Conservation (phyloP, 176 grass and related monocot genomes). For the Saccharum spontaneum region DNA sequence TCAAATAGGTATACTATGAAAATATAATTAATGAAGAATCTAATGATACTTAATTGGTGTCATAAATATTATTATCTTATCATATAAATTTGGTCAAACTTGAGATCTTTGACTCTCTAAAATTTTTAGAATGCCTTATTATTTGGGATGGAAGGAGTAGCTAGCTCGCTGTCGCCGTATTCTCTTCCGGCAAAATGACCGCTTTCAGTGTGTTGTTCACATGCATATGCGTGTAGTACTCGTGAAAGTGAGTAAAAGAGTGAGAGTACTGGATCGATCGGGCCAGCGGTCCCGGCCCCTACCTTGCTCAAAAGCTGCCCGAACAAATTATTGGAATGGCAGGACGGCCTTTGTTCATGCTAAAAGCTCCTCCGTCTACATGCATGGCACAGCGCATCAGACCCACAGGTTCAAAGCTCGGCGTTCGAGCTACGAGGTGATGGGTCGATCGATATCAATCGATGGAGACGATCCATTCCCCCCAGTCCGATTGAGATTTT, state of each 20-base stretch:
- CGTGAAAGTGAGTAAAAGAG: slow-evolving; percentile 30
- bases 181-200: neutral
- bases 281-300: slow-evolving; percentile 22
- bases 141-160: no score
- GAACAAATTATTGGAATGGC: slow-evolving; percentile 40
- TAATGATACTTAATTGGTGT: no score
- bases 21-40: no score
- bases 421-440: neutral
- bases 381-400: neutral
- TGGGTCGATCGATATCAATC: neutral
- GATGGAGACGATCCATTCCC: no score
- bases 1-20: no score
- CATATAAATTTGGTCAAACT: no score
- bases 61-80: no score
- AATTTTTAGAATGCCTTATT: no score
- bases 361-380: neutral
- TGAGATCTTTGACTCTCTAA: no score
- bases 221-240: slow-evolving; percentile 26
- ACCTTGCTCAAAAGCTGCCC: slow-evolving; percentile 38
- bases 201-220: neutral
- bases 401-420: neutral
- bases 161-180: neutral
- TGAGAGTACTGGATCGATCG: neutral
- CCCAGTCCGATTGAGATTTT: neutral
- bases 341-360: slow-evolving; percentile 6